Evolutionary conservation across 176 grass and related monocot genomes (phyloP).

Genomic region (Rhipidocladum racemiflorum): DNA sequence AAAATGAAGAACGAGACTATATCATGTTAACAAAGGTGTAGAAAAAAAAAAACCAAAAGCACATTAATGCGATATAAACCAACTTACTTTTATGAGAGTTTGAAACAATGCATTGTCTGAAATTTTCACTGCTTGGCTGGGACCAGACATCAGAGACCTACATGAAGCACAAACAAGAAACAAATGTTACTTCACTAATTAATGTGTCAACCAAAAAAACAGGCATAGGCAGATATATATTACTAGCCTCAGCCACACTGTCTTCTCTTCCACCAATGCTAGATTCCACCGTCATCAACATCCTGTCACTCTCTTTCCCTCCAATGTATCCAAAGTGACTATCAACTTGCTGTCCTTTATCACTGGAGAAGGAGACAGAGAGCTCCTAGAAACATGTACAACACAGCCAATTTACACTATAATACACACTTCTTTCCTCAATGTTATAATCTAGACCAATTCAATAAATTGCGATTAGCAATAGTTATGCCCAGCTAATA

Average conservation of each 20-base stretch:
- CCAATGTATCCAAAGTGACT: constrained; percentile 30
- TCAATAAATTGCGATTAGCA: not conserved
- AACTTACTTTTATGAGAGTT: constrained; percentile 83
- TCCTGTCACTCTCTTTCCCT: constrained; percentile 67
- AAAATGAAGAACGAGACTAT: constrained; percentile 29
- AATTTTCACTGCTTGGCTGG: constrained; percentile 67
- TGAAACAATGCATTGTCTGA: constrained; percentile 74
- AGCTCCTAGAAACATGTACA: constrained; percentile 63
- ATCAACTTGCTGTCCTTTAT: constrained; percentile 34
- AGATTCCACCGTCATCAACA: constrained; percentile 62
- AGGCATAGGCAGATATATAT: constrained; percentile 27
- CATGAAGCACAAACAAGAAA: constrained; percentile 30
- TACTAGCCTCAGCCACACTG: constrained; percentile 61
- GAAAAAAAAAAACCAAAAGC: constrained; percentile 23
- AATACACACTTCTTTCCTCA: not conserved
- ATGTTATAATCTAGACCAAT: constrained; percentile 2
- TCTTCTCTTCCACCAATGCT: constrained; percentile 42
- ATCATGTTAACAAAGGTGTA: constrained; percentile 26
- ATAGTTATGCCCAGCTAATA: not conserved
- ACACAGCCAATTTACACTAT: constrained; percentile 17
- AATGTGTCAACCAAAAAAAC: constrained; percentile 19
- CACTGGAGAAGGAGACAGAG: constrained; percentile 47
- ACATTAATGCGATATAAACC: not conserved
- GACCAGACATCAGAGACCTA: constrained; percentile 72
- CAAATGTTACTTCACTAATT: constrained; percentile 23